These are phyloP conservation scores for Picochlorum sp. DNA, from an alignment of 139 green algal species.

Conservation along the genomic window DNA sequence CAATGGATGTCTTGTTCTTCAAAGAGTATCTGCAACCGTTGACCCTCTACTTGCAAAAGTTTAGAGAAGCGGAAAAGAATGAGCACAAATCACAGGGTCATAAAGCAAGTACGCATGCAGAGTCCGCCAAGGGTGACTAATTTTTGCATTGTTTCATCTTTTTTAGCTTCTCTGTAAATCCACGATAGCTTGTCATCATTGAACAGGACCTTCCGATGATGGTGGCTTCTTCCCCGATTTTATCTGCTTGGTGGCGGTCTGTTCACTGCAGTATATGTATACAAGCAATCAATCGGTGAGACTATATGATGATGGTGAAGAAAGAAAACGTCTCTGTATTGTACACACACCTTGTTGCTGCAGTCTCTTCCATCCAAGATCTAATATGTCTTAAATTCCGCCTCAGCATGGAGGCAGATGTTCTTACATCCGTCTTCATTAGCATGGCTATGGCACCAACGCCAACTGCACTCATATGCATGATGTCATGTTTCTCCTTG, in stretches of 20 bases:
- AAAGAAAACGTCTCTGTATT: too few species aligned
- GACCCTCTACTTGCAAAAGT: slow-evolving; percentile 93
- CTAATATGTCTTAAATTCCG: slow-evolving; percentile 39
- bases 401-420: slow-evolving; percentile 26
- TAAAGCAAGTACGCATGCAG: slow-evolving; percentile 4
- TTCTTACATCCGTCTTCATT: slow-evolving; percentile 39
- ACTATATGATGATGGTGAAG: too few species aligned
- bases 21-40: slow-evolving; percentile 95
- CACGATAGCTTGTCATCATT: too few species aligned
- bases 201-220: too few species aligned
- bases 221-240: too few species aligned
- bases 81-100: neutral
- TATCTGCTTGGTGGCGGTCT: too few species aligned
- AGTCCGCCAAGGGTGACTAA: neutral
- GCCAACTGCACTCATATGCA: slow-evolving; percentile 25
- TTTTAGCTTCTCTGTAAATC: too few species aligned
- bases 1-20: slow-evolving; percentile 94
- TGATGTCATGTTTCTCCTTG: neutral
- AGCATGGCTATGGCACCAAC: slow-evolving; percentile 35
- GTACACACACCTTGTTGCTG: slow-evolving; percentile 13
- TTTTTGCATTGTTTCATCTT: neutral
- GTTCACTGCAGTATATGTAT: too few species aligned
- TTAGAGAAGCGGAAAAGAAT: slow-evolving; percentile 65
- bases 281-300: too few species aligned
- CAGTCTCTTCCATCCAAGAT: slow-evolving; percentile 34